Base-by-base conservation (phyloP, 1,139 yeast species). In the Diutina sp. region DNA sequence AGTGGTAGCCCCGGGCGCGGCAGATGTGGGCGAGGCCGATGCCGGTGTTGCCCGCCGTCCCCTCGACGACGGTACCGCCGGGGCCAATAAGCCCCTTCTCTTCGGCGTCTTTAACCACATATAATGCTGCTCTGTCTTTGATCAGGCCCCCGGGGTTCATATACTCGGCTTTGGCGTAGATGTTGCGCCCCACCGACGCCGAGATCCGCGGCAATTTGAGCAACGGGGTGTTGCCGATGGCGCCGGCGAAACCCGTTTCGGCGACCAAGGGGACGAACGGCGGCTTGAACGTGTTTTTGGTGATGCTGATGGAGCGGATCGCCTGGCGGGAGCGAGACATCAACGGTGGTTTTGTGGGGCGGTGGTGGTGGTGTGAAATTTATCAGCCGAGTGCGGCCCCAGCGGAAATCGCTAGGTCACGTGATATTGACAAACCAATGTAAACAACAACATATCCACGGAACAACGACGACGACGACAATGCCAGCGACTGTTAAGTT, bases 91-190 rank as follows among this genome's bases (percentile, higher is more conserved):
- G 71, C 0, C 96, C 96, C 60, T 76, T 76, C 53, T 71, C 68
- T 67, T 90, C 97, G 32, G 97, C 97, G 63, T 87, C 91, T 64
- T 85, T 78, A 58, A 90, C 75, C 58, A 90, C 78, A 65, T 75
- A 89, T 55, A 87, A 73, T 0, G 97, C 97, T 7, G 97, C 97
- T 58, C 97, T 78, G 68, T 90, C 97, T 67, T 90, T 90, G 59
- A 90, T 90, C 6, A 95, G 86, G 0, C 97, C 97, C 55, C 97
- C 97, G 1, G 97, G 97, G 70, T 90, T 90, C 86, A 87, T 87
- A 72, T 84, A 87, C 71, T 90, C 97, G 14, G 95, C 95, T 68
- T 90, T 90, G 56, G 89, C 97, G 66, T 82, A 89, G 62, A 90
- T 83, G 64, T 90, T 87, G 63, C 96, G 74, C 11, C 90, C 90